Conservation (phyloP, 2,329 filamentous ascomycete species). For the Calonectria multiphialidica region DNA sequence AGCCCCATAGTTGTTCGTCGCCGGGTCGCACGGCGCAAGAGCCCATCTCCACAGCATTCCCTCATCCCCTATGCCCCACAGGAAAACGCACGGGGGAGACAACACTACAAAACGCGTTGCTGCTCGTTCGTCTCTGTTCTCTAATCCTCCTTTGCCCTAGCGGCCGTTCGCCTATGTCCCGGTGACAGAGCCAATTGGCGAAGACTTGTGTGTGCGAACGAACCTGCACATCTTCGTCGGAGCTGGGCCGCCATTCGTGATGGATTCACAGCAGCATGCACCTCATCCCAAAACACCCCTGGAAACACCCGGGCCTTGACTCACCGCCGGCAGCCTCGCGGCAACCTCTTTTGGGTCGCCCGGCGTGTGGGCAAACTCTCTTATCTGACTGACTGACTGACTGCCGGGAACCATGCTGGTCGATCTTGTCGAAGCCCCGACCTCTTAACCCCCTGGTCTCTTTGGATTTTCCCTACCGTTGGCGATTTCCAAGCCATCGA, state of each 20-base stretch:
- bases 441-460: background rate
- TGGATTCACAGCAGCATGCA: slow-evolving; percentile 6
- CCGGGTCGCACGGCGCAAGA: slow-evolving; percentile 17
- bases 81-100: background rate
- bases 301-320: slow-evolving; percentile 9
- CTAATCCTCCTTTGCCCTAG: background rate
- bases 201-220: background rate
- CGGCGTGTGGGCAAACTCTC: background rate
- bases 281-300: slow-evolving; percentile 1
- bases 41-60: slow-evolving; percentile 19
- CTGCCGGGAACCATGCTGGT: slow-evolving; percentile 3
- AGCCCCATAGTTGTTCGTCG: background rate
- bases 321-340: slow-evolving; percentile 22
- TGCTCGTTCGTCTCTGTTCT: background rate
- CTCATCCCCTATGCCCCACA: slow-evolving; percentile 1
- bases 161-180: background rate
- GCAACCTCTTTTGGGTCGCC: background rate
- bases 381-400: slow-evolving; percentile 5
- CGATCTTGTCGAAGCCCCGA: background rate
- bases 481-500: background rate
- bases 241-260: background rate
- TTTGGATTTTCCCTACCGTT: background rate
- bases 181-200: background rate
- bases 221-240: background rate
- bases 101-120: background rate